A percentile compares a stretch with the other conserved stretches of the same genome.
phyloP scores from a whole-genome alignment of 257 asterid genomes.

The Anisodus tanguticus region DNA sequence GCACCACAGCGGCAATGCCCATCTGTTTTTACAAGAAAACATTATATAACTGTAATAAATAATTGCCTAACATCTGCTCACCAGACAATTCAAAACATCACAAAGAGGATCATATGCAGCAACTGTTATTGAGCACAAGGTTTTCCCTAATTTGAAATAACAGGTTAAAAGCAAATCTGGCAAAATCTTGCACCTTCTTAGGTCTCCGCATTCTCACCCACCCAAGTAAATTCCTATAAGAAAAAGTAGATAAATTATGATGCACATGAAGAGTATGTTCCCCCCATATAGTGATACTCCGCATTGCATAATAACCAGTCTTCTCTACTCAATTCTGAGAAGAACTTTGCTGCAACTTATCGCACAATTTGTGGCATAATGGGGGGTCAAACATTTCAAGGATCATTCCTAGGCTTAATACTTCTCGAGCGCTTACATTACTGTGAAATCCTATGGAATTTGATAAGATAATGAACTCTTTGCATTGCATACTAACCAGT shows the following conservation, averaged over 20 bases:
- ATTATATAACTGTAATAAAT: constrained; percentile 32
- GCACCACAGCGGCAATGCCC: constrained; percentile 98
- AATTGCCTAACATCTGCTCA: constrained; percentile 17
- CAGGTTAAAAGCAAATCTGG: background rate
- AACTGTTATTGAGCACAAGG: background rate
- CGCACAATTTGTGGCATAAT: background rate
- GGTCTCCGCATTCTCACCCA: background rate
- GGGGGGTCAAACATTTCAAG: background rate
- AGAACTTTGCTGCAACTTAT: background rate
- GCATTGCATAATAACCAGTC: background rate
- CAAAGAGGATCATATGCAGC: background rate
- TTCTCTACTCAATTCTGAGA: background rate
- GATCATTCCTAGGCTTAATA: background rate
- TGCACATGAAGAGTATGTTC: background rate
- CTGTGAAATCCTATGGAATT: background rate
- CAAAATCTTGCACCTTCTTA: background rate
- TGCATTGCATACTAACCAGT: background rate
- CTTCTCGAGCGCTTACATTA: background rate
- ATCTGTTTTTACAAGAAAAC: constrained; percentile 60
- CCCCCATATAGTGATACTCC: background rate
- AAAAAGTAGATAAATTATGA: background rate
- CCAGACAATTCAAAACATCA: background rate
- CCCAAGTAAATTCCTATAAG: constrained; percentile 11
- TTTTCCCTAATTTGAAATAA: background rate
- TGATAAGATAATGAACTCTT: background rate